phyloP scores from a whole-genome alignment of 768 basidiomycete genomes.

The Roridomyces roridus region DNA sequence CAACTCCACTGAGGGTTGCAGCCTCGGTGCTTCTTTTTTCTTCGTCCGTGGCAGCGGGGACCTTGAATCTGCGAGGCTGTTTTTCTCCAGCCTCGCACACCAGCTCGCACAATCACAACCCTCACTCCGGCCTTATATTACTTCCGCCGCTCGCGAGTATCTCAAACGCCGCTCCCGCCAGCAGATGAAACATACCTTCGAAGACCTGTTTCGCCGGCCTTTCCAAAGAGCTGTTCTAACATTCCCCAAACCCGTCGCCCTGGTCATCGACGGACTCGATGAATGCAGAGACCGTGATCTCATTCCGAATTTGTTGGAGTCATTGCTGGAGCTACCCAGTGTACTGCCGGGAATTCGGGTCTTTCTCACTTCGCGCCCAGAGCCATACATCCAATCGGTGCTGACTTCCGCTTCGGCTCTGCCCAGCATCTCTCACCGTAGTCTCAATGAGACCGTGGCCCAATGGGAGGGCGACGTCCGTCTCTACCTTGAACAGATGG shows the following conservation, averaged over 20 bases:
- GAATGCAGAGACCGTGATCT: slow-evolving; percentile 7
- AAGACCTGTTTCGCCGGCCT: background rate
- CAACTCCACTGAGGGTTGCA: background rate
- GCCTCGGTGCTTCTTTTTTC: slow-evolving; percentile 5
- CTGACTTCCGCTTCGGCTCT: background rate
- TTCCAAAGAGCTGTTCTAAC: background rate
- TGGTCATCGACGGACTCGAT: background rate
- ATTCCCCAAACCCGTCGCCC: background rate
- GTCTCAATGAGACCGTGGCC: background rate
- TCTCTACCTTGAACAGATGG: background rate
- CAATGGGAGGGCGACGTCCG: background rate
- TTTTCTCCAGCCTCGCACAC: slow-evolving; percentile 6
- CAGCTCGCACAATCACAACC: slow-evolving; percentile 4
- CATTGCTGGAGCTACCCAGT: background rate
- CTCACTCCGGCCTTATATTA: background rate
- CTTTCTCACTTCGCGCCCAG: slow-evolving; percentile 2
- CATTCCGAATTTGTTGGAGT: background rate
- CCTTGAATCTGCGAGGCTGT: background rate
- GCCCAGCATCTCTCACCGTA: background rate
- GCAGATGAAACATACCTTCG: slow-evolving; percentile 2
- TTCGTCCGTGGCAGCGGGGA: slow-evolving; percentile 5
- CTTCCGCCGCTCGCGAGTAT: background rate
- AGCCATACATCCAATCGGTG: background rate
- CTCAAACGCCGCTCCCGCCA: background rate
- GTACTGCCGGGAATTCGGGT: slow-evolving; percentile 2